Base-by-base conservation (phyloP, 73 alveolate genomes). In the Uronychia setigera region DNA sequence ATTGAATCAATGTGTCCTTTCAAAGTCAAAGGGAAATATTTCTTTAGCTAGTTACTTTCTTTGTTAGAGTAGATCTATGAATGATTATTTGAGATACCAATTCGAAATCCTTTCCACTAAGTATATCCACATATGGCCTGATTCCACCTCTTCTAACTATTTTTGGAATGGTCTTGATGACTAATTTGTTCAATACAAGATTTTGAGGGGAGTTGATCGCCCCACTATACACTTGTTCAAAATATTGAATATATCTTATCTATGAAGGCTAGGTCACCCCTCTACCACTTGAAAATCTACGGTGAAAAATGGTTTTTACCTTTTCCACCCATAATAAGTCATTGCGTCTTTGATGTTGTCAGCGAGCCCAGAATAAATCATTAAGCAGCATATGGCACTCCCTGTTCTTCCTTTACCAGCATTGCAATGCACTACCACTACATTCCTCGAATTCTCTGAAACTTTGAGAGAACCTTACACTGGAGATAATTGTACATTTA, bases 401-500 rank as follows among this genome's bases (percentile, higher is more conserved):
- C 98, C 98, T 25, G 98, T 94, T 58, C 98, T 88, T 1, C 98
- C 98, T 46, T 94, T 94, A 0, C 98, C 98, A 1, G 98, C 98
- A 60, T 92, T 92, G 74, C 98, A 94, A 77, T 94, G 95, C 25
- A 92, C 88, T 31, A 92, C 92, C 0, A 92, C 95, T 19, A 94
- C 91, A 46, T 91, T 87, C 27, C 84, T 91, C 67, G 67, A 80
- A 79, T 92, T 86, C 87, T 92, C 92, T 90, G 58, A 32, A 35
- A 34, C 11, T 25, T n/a, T n/a, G n/a, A n/a, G n/a, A n/a, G n/a
- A n/a, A n/a, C n/a, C 77, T 83, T 76, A 29, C 85, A 5, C 57
- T 59, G 35, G 34, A 95, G 78, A 80, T 84, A 95, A 1, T 86
- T 82, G 79, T 94, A 96, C 80, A 97, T 97, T 82, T 96, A 86